Conservation (phyloP, 352 stramenopile species). For the Globisporangium camurandrum region DNA sequence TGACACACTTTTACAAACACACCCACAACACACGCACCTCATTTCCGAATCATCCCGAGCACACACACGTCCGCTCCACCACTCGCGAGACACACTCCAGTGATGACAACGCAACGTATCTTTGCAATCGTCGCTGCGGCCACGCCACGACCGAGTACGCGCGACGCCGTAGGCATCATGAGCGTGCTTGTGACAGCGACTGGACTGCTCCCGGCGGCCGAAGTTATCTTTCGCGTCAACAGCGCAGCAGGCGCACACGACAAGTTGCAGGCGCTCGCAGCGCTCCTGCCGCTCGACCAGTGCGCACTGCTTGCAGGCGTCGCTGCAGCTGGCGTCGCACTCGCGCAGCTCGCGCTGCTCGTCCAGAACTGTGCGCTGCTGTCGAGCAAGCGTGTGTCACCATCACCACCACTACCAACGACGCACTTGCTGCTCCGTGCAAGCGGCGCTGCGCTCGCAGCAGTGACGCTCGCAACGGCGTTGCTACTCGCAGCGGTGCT, state of each 20-base stretch:
- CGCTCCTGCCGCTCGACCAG: conserved; percentile 22
- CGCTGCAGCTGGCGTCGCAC: conserved; percentile 9
- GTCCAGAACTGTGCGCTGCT: conserved; percentile 7
- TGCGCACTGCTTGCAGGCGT: conserved; percentile 16
- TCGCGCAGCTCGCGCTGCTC: conserved; percentile 20
- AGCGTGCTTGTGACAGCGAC: conserved; percentile 18
- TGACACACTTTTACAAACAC: too few relatives aligned
- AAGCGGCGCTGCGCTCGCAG: conserved; percentile 7
- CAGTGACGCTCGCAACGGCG: conserved; percentile 10
- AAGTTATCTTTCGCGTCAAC: conserved; percentile 14
- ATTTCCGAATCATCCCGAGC: background rate
- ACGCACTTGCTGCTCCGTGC: conserved; percentile 10
- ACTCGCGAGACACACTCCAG: too few relatives aligned
- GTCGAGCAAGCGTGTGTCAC: too few relatives aligned
- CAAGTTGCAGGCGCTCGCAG: conserved; percentile 7
- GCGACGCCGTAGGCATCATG: conserved; percentile 9
- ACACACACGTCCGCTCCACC: background rate
- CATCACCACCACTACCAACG: conserved; percentile 3
- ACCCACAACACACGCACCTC: too few relatives aligned
- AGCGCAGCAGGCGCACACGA: conserved; percentile 1
- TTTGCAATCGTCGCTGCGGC: background rate
- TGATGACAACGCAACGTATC: too few relatives aligned
- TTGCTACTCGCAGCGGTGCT: conserved; percentile 16
- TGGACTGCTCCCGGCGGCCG: conserved; percentile 23
- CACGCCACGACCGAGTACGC: background rate